Base-by-base conservation (phyloP, 345 rosid genomes). In the Rhizophora mangle region DNA sequence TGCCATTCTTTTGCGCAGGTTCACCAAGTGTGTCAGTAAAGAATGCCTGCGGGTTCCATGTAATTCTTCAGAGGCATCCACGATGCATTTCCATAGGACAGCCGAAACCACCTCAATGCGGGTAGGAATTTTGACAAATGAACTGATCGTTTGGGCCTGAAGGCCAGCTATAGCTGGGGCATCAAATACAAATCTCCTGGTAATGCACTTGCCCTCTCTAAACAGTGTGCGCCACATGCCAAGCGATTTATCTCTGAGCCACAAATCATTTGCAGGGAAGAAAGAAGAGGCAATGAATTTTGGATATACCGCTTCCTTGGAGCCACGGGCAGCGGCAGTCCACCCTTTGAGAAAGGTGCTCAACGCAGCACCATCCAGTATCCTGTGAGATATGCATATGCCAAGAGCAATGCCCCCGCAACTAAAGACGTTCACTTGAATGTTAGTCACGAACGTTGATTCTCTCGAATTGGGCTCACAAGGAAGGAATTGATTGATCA, bases 181-280 rank as follows among this genome's bases (percentile, higher is more conserved):
- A 30, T 60, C 59, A 56, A 76, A 76, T 6, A 70, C 71, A 13
- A 70, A 64, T 65, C 74, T 65, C 30, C 55, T 61, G 1, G 79
- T 70, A 9, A 65, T 21, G 68, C 70, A 70, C 32, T 49, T 76
- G 6, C 87, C 91, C 37, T 60, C 66, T 65, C 69, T 79, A 8
- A 76, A 21, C 64, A 78, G 30, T 16, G 80, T 74, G 56, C 80
- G 77, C 82, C 81, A 80, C 67, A 77, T 68, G 2, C 24, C 58
- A 43, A 63, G 21, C 3, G 72, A 63, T 2, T 72, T 24, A 34
- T 73, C 82, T 57, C 76, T 71, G 11, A 80, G 82, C 82, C 78
- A 75, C 13, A 70, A 57, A 27, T 78, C 82, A 5, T 78, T 67
- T 5, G 83, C 57, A 3, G 85, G 88, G 69, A 82, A 80, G 63